Base-by-base conservation (phyloP, 768 basidiomycete species). In the Serendipita sp. region DNA sequence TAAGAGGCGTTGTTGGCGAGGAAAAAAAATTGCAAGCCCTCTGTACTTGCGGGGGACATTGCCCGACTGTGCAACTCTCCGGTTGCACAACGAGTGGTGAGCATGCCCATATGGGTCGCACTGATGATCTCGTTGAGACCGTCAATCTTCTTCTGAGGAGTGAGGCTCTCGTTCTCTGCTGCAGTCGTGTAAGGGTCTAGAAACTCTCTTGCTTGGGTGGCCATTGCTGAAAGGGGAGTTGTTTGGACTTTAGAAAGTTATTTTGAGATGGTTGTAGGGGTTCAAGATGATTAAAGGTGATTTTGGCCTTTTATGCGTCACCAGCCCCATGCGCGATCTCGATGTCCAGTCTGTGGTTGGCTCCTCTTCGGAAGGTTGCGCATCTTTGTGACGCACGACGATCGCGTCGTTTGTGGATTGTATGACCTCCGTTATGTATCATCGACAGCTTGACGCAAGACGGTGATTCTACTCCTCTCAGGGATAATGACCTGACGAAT, bases 51-150 rank as follows among this genome's bases (percentile, higher is more conserved):
- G 18, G 86, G 86, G 15, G 80, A 78, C 91, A 94, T 93, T 30
- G 85, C 85, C 65, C 91, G 81, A 5, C 89, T 83, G 73, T 93
- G 91, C 23, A 94, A 73, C 47, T 80, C 76, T 0, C 89, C 89
- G 64, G 82, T 77, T 13, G 78, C 70, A 16, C 83, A 79, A 44
- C 86, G 84, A 13, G 88, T 89, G 8, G 88, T 87, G 18, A 93
- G 75, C 85, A 92, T 89, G 63, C 85, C 87, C 0, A 81, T 83
- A 69, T 81, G 78, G 7, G 84, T 83, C 0, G 76, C 74, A 65
- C 83, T 80, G 64, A 91, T 72, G 65, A 92, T 82, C 30, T 76
- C 76, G 67, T 85, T 83, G 35, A 91, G 79, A 63, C 79, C 85
- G 64, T 78, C 71, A 41, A 89, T 84, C 73, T 86, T 90, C 70